These are phyloP conservation scores for Calocybe cyanea DNA, from an alignment of 768 basidiomycete genomes.

Conservation along the genomic window DNA sequence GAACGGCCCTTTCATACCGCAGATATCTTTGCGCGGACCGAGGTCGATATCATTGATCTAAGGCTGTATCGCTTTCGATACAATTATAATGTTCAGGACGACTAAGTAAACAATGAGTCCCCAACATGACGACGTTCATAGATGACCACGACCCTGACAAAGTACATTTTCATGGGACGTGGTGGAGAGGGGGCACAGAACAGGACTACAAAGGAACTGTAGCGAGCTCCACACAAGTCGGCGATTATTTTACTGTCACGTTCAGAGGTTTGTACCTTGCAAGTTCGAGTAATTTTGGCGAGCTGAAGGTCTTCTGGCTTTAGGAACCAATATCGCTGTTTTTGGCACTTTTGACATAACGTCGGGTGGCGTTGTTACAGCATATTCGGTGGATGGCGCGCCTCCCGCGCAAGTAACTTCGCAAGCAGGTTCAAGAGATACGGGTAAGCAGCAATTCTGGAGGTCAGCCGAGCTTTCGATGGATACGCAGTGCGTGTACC, in stretches of 20 bases:
- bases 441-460: constrained; percentile 32
- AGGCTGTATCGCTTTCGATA: too few relatives aligned
- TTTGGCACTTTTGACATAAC: constrained; percentile 31
- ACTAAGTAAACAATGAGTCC: too few relatives aligned
- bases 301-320: background rate
- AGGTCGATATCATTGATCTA: too few relatives aligned
- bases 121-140: too few relatives aligned
- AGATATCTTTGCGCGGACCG: too few relatives aligned
- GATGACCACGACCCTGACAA: too few relatives aligned
- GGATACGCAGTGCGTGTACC: constrained; percentile 29
- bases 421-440: constrained; percentile 24
- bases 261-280: constrained; percentile 28
- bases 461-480: constrained; percentile 21
- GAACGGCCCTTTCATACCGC: too few relatives aligned
- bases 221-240: constrained; percentile 27
- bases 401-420: constrained; percentile 22
- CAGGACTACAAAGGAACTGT: constrained; percentile 27
- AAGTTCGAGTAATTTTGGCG: background rate
- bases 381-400: constrained; percentile 30
- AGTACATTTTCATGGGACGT: too few relatives aligned
- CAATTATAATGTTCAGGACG: too few relatives aligned
- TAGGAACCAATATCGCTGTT: constrained; percentile 31
- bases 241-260: constrained; percentile 29
- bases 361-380: constrained; percentile 32
- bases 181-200: constrained; percentile 23